Percentiles rank a stretch among this genome's conserved stretches.
phyloP scores from a whole-genome alignment of 805 yeast species.

The Saturnispora mendoncae region DNA sequence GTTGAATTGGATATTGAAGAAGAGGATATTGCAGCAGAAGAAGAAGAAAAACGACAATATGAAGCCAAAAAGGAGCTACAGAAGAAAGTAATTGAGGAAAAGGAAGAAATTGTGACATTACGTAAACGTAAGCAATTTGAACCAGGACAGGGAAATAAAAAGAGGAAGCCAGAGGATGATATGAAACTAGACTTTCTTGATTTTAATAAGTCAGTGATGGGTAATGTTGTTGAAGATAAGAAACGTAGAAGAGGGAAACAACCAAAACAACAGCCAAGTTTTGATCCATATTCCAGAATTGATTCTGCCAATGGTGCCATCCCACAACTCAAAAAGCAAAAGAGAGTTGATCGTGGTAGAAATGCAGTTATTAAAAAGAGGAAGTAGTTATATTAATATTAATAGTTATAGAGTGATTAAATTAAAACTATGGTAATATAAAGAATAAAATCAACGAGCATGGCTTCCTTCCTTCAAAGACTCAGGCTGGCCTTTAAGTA shows the following conservation, averaged over 20 bases:
- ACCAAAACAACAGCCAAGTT: conserved; percentile 30
- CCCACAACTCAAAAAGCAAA: conserved; percentile 23
- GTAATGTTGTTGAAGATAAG: conserved; percentile 11
- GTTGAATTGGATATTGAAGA: conserved; percentile 15
- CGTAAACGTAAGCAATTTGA: conserved; percentile 22
- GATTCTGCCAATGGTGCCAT: conserved; percentile 16
- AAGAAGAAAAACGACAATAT: not conserved
- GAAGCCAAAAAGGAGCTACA: conserved; percentile 1
- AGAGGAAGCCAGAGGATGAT: conserved; percentile 9
- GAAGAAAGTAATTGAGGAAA: conserved; percentile 14
- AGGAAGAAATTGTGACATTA: conserved; percentile 27
- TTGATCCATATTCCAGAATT: conserved; percentile 48
- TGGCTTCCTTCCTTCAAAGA: conserved; percentile 23
- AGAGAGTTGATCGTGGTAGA: conserved; percentile 22
- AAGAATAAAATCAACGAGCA: not conserved
- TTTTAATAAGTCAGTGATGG: conserved; percentile 22
- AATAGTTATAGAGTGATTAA: not conserved
- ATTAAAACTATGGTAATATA: not conserved
- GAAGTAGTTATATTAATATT: conserved; percentile 2
- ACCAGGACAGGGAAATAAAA: too few species aligned
- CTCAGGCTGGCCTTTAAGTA: conserved; percentile 74
- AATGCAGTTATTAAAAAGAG: conserved; percentile 24
- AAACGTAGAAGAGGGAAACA: conserved; percentile 17
- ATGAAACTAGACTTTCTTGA: conserved; percentile 24
- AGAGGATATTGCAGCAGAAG: conserved; percentile 15